These are phyloP conservation scores for Tricholoma furcatifolium DNA, from an alignment of 768 basidiomycete species.

Conservation along the genomic window DNA sequence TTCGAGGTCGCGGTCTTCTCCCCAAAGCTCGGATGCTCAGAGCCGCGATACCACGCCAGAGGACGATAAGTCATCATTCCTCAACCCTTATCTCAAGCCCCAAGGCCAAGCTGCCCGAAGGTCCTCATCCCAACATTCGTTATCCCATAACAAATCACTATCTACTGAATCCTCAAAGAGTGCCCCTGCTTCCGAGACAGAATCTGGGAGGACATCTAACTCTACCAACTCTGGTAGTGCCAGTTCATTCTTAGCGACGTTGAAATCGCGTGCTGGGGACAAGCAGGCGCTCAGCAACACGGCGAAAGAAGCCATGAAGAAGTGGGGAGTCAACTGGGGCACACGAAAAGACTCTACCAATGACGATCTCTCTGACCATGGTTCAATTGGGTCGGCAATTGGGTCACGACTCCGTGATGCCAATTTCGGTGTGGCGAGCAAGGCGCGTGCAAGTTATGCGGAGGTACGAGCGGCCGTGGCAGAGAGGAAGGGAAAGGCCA, in stretches of 20 bases:
- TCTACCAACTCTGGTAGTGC: conserved; percentile 42
- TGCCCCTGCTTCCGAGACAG: conserved; percentile 22
- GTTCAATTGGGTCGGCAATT: conserved; percentile 34
- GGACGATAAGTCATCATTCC: conserved; percentile 12
- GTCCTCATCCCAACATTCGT: conserved; percentile 47
- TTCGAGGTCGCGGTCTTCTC: conserved; percentile 33
- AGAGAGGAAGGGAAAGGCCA: conserved; percentile 49
- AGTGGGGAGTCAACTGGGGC: conserved; percentile 88
- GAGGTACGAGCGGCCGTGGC: conserved; percentile 77
- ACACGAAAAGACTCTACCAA: conserved; percentile 52
- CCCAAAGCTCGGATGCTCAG: conserved; percentile 23
- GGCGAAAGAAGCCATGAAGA: conserved; percentile 86
- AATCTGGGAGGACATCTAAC: conserved; percentile 33
- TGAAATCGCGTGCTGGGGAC: conserved; percentile 75
- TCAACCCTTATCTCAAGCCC: conserved; percentile 12
- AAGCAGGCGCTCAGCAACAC: conserved; percentile 85
- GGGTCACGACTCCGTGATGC: conserved; percentile 34
- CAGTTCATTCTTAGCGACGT: conserved; percentile 71
- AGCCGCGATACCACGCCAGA: conserved; percentile 16
- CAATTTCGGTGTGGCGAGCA: conserved; percentile 30
- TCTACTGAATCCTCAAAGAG: conserved; percentile 20
- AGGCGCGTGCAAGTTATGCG: conserved; percentile 60
- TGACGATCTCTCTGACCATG: conserved; percentile 45
- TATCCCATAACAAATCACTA: conserved; percentile 27
- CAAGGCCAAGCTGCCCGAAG: conserved; percentile 29